phyloP scores from a whole-genome alignment of 345 rosid genomes.

The Arabis alpina region DNA sequence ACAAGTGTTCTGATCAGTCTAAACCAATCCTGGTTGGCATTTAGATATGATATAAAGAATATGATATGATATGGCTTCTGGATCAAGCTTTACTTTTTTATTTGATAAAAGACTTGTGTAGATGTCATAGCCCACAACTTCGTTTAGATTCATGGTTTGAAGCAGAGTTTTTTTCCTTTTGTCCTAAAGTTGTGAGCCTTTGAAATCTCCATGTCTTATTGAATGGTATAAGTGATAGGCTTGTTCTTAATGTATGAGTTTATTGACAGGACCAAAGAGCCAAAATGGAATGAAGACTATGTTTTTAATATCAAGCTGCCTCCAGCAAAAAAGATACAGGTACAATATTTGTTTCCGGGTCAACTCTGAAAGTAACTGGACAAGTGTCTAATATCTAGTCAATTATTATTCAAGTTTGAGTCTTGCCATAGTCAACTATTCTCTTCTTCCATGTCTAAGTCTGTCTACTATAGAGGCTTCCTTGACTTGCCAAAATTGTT shows the following conservation, averaged over 20 bases:
- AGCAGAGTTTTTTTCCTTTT: not conserved
- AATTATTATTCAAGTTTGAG: constrained; percentile 3
- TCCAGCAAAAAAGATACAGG: constrained; percentile 70
- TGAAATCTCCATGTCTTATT: not conserved
- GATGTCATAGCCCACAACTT: not conserved
- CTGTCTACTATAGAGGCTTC: not conserved
- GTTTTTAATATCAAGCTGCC: constrained; percentile 68
- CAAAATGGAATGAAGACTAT: constrained; percentile 87
- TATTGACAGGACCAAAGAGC: constrained; percentile 70
- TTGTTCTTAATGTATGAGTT: constrained; percentile 5
- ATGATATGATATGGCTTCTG: not conserved
- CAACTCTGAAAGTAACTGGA: constrained; percentile 1
- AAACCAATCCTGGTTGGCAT: not conserved
- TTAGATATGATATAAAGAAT: not conserved
- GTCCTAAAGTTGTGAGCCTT: constrained; percentile 13
- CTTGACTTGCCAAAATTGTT: constrained; percentile 25
- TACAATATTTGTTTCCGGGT: constrained; percentile 33
- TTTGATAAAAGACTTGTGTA: not conserved
- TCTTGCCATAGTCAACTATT: constrained; percentile 9
- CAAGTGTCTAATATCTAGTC: constrained; percentile 10
- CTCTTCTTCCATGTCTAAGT: constrained; percentile 14
- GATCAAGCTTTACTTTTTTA: not conserved
- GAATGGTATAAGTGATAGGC: not conserved
- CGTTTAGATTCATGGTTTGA: constrained; percentile 5
- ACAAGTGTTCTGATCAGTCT: constrained; percentile 1